These are phyloP conservation scores for Aspergillus asperescens DNA, from an alignment of 495 filamentous ascomycete species.

Conservation along the genomic window DNA sequence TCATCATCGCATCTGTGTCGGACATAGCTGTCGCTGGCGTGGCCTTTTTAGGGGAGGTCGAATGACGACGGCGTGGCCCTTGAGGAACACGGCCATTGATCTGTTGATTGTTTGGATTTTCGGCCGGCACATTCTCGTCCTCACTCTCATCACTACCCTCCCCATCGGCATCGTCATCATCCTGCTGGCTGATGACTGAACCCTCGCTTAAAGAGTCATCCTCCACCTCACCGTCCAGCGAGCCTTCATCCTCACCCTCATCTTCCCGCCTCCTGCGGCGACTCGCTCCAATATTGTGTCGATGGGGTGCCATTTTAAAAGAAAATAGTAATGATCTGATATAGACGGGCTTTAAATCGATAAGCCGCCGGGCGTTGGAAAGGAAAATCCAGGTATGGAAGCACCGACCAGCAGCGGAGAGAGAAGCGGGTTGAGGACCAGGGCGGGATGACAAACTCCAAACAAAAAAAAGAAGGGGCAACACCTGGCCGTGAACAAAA, in stretches of 20 bases:
- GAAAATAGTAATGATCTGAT: neutral
- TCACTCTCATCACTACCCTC: conserved; percentile 73
- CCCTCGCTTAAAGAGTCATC: conserved; percentile 83
- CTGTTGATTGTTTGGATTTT: conserved; percentile 34
- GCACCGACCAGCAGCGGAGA: conserved; percentile 23
- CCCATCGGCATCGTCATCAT: conserved; percentile 68
- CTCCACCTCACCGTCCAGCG: conserved; percentile 59
- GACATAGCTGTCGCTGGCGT: conserved; percentile 37
- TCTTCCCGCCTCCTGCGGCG: conserved; percentile 71
- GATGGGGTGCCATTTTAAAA: conserved; percentile 54
- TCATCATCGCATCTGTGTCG: conserved; percentile 88
- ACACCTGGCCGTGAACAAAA: conserved; percentile 4
- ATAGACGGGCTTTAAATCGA: neutral
- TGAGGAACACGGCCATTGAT: conserved; percentile 34
- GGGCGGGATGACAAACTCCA: conserved; percentile 14
- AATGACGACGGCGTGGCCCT: conserved; percentile 22
- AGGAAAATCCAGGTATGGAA: conserved; percentile 9
- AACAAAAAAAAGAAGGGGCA: conserved; percentile 9
- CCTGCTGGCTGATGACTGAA: conserved; percentile 67
- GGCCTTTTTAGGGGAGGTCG: conserved; percentile 27
- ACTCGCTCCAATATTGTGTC: conserved; percentile 69
- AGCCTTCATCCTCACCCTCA: conserved; percentile 67
- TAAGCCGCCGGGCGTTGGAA: neutral
- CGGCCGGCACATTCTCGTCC: conserved; percentile 46
- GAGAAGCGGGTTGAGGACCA: conserved; percentile 16